phyloP scores from a whole-genome alignment of 495 filamentous ascomycete genomes.

The Neurospora terricola region DNA sequence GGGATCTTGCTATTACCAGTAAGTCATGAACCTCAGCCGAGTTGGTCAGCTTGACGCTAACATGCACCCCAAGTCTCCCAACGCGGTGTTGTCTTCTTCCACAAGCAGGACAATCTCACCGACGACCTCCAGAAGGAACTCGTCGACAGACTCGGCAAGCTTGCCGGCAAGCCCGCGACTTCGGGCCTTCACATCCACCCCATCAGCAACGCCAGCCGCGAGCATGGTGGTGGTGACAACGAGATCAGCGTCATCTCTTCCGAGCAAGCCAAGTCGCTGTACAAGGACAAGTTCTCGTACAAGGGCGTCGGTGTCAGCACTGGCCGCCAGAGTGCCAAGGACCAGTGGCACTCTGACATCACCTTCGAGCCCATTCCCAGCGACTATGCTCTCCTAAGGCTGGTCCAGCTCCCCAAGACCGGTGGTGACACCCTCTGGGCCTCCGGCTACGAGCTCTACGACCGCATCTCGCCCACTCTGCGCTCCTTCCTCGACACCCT shows the following conservation, averaged over 20 bases:
- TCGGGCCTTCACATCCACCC: slow-evolving; percentile 67
- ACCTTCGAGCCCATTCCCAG: slow-evolving; percentile 56
- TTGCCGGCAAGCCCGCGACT: slow-evolving; percentile 56
- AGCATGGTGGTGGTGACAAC: slow-evolving; percentile 49
- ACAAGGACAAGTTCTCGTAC: slow-evolving; percentile 24
- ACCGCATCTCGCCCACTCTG: slow-evolving; percentile 56
- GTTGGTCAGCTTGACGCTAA: background rate
- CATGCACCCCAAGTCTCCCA: slow-evolving; percentile 50
- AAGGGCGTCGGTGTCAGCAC: slow-evolving; percentile 7
- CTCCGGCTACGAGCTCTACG: slow-evolving; percentile 69
- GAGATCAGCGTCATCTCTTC: slow-evolving; percentile 68
- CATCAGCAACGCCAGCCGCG: slow-evolving; percentile 51
- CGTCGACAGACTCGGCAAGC: slow-evolving; percentile 51
- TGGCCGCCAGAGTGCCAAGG: slow-evolving; percentile 31
- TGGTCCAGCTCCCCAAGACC: slow-evolving; percentile 55
- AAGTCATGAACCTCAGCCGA: background rate
- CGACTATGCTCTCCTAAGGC: slow-evolving; percentile 53
- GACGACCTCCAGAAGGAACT: slow-evolving; percentile 62
- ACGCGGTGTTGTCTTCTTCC: slow-evolving; percentile 76
- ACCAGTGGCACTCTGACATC: slow-evolving; percentile 59
- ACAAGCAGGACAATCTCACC: slow-evolving; percentile 55
- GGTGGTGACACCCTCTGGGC: slow-evolving; percentile 75
- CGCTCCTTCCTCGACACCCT: slow-evolving; percentile 58
- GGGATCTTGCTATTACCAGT: slow-evolving; percentile 51
- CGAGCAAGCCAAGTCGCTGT: slow-evolving; percentile 46